phyloP scores from a whole-genome alignment of 192 early-diverging fungal species.

The Umbelopsis isabellina region DNA sequence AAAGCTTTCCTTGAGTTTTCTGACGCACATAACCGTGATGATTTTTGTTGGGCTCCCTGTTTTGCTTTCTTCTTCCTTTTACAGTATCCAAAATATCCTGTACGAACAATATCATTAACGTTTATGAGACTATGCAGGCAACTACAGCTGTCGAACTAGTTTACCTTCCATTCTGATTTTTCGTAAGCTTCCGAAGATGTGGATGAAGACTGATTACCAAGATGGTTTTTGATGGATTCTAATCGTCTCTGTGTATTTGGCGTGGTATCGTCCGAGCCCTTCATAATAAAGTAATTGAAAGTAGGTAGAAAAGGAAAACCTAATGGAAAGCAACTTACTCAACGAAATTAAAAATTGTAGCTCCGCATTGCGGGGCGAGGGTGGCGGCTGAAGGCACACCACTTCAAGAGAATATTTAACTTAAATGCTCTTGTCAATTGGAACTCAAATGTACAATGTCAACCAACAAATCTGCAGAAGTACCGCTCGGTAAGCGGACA shows the following conservation, averaged over 20 bases:
- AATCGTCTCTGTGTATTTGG: background rate
- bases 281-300: background rate
- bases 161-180: conserved; percentile 43
- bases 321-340: conserved; percentile 7
- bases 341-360: background rate
- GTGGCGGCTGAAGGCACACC: no score
- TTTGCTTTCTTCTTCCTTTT: conserved; percentile 21
- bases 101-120: background rate
- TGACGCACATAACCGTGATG: conserved; percentile 41
- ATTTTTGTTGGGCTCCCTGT: conserved; percentile 23
- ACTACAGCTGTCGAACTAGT: background rate
- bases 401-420: no score
- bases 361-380: background rate
- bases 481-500: background rate
- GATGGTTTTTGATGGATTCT: background rate
- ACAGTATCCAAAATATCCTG: conserved; percentile 30
- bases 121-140: background rate
- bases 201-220: background rate
- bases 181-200: conserved; percentile 27
- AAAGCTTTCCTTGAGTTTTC: conserved; percentile 36
- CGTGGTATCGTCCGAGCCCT: background rate
- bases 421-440: background rate
- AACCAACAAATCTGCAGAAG: no score
- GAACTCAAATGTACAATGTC: background rate
- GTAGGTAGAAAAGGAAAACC: background rate